phyloP scores from a whole-genome alignment of 2,329 filamentous ascomycete species.

The Sordariomycetes sp. region DNA sequence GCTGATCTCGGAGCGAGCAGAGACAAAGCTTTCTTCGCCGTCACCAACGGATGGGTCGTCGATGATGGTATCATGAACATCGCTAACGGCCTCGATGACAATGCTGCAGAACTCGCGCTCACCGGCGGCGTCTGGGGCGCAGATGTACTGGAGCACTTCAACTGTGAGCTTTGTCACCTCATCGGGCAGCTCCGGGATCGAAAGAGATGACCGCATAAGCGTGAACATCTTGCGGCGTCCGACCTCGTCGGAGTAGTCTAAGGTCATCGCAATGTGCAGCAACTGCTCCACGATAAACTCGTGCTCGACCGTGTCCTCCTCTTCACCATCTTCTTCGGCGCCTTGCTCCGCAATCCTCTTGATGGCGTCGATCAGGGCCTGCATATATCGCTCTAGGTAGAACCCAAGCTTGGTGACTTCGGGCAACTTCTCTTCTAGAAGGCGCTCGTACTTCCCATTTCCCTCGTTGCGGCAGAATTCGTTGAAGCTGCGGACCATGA shows the following conservation, averaged over 20 bases:
- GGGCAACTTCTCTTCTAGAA: slow-evolving; percentile 87
- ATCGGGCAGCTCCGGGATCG: slow-evolving; percentile 80
- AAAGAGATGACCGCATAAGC: slow-evolving; percentile 75
- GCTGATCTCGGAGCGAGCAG: slow-evolving; percentile 78
- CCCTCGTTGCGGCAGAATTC: slow-evolving; percentile 75
- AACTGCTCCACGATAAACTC: slow-evolving; percentile 96
- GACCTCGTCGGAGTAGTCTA: slow-evolving; percentile 97
- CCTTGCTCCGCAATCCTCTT: slow-evolving; percentile 46
- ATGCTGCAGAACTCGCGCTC: slow-evolving; percentile 78
- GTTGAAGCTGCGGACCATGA: slow-evolving; percentile 87
- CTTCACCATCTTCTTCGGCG: slow-evolving; percentile 53
- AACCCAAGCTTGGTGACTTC: slow-evolving; percentile 89
- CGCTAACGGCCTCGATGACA: slow-evolving; percentile 86
- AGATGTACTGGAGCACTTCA: slow-evolving; percentile 74
- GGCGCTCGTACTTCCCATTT: slow-evolving; percentile 62
- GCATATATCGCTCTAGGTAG: slow-evolving; percentile 73
- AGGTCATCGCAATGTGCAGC: slow-evolving; percentile 79
- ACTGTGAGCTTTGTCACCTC: slow-evolving; percentile 84
- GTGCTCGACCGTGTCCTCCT: slow-evolving; percentile 78
- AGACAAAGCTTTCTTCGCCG: slow-evolving; percentile 75
- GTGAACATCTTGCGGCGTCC: slow-evolving; percentile 94
- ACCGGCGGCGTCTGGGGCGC: slow-evolving; percentile 62
- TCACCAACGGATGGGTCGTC: slow-evolving; percentile 53
- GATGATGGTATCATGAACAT: slow-evolving; percentile 90
- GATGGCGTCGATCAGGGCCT: slow-evolving; percentile 55